Percentiles rank a stretch among this genome's conserved stretches.
Evolutionary conservation across 768 basidiomycete species (phyloP).

Genomic region (Glaciozyma martinii): DNA sequence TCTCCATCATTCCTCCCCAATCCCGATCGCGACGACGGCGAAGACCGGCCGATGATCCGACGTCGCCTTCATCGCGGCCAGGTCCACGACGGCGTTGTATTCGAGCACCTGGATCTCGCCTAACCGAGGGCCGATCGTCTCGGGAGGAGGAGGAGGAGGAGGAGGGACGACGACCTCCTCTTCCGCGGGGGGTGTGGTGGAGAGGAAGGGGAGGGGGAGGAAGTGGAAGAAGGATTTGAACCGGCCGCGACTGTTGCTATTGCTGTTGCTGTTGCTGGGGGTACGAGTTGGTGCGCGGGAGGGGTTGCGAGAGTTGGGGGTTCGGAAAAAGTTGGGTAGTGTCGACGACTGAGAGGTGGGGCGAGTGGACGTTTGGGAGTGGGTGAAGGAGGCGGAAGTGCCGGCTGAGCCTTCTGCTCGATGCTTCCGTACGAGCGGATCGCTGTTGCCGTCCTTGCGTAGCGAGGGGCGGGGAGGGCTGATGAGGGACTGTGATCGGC

Average conservation of each 20-base stretch:
- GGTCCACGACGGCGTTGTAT: slow-evolving; percentile 67
- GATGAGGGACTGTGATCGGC: too few species aligned
- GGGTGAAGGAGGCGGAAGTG: not conserved
- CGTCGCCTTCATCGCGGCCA: slow-evolving; percentile 65
- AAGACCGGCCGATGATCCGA: slow-evolving; percentile 83
- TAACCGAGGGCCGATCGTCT: slow-evolving; percentile 36
- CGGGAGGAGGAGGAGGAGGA: not conserved
- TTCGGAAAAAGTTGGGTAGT: not conserved
- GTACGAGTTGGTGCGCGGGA: not conserved
- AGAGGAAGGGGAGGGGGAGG: slow-evolving; percentile 22
- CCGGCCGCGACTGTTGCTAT: not conserved
- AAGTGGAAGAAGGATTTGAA: slow-evolving; percentile 27
- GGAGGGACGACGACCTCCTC: not conserved
- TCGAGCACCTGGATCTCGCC: slow-evolving; percentile 66
- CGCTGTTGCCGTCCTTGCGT: not conserved
- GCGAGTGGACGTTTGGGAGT: not conserved
- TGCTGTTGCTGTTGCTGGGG: not conserved
- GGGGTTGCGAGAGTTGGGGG: not conserved
- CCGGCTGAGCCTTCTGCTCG: not conserved
- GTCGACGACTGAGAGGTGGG: not conserved
- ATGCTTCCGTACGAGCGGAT: not conserved
- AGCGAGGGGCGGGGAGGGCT: not conserved
- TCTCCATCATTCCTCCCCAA: not conserved
- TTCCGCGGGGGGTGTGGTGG: not conserved
- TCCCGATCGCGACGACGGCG: slow-evolving; percentile 41